Conservation (phyloP, 176 grass and related monocot species). For the Dactylis glomerata region DNA sequence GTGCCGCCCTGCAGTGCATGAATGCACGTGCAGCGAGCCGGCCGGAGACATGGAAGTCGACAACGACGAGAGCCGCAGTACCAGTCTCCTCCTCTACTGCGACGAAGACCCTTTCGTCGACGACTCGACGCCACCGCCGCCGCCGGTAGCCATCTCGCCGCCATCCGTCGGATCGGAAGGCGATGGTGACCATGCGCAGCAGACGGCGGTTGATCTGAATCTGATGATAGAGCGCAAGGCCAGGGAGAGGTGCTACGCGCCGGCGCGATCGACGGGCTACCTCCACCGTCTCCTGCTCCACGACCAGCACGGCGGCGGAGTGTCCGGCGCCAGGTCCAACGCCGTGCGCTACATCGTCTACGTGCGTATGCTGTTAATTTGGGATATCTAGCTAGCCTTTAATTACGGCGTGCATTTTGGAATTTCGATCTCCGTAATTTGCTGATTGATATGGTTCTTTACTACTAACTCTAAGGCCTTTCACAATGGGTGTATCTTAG, state of each 20-base stretch:
- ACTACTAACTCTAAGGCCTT: no score
- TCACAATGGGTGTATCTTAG: no score
- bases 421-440: neutral
- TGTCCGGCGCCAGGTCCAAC: constrained; percentile 40
- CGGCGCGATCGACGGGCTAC: constrained; percentile 18
- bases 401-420: neutral
- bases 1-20: neutral
- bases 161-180: neutral
- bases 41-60: constrained; percentile 20
- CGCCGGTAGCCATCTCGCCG: neutral
- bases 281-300: constrained; percentile 8
- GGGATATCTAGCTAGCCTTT: neutral
- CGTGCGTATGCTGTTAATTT: constrained; percentile 32
- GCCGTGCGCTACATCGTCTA: constrained; percentile 59
- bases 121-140: constrained; percentile 1
- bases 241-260: constrained; percentile 44
- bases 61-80: neutral
- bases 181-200: neutral
- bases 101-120: constrained; percentile 50
- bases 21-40: neutral
- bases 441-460: neutral
- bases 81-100: constrained; percentile 39
- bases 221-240: constrained; percentile 23
- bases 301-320: neutral
- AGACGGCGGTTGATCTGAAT: neutral